Conservation (phyloP, 441 rosid genomes). For the Adansonia gregorii region DNA sequence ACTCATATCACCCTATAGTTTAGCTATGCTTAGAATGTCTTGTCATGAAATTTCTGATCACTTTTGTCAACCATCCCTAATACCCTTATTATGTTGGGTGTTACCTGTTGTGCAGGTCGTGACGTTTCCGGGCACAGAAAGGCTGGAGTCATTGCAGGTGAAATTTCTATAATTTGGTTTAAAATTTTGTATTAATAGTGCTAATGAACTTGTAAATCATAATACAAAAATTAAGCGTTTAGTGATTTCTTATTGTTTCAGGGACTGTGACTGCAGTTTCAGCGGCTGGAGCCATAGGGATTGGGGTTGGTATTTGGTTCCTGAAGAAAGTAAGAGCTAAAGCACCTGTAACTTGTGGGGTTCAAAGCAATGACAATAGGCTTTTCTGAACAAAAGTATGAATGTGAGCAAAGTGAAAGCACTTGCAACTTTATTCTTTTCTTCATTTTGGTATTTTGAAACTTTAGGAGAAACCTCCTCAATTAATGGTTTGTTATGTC, state of each 20-base stretch:
- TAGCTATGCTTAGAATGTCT: neutral
- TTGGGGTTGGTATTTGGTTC: conserved; percentile 81
- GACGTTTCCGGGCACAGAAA: conserved; percentile 42
- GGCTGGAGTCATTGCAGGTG: conserved; percentile 65
- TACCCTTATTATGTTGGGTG: no score
- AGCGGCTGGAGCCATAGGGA: conserved; percentile 75
- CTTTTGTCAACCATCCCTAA: no score
- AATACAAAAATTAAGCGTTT: neutral
- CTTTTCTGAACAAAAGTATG: conserved; percentile 46
- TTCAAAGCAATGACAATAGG: conserved; percentile 84
- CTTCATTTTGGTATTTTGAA: neutral
- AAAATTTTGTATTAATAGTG: neutral
- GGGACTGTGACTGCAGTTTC: conserved; percentile 77
- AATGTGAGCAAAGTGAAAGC: neutral
- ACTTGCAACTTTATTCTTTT: conserved; percentile 17
- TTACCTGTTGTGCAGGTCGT: conserved; percentile 41
- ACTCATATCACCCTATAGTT: neutral
- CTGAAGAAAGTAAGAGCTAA: conserved; percentile 76
- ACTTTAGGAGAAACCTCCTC: neutral
- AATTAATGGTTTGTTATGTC: neutral
- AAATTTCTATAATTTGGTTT: neutral
- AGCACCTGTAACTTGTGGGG: conserved; percentile 88
- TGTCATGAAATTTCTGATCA: neutral
- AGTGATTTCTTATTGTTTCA: conserved; percentile 22
- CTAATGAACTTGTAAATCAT: neutral